phyloP scores from a whole-genome alignment of 331 rosid species.

The Pyracantha coccinea region DNA sequence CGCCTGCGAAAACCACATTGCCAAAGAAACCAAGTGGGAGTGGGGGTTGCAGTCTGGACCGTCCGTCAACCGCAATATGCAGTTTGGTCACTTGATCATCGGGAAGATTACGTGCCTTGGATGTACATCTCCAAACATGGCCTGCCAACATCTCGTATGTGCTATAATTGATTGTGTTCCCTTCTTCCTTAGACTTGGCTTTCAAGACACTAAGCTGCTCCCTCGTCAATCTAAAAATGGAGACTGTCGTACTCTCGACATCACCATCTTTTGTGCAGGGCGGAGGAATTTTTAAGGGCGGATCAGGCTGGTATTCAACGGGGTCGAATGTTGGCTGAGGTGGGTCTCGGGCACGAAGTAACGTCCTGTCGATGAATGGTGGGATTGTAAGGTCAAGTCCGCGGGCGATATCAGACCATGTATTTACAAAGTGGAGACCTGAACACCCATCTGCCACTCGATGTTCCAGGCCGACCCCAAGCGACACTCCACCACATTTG shows the following conservation, averaged over 20 bases:
- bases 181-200: slow-evolving; percentile 49
- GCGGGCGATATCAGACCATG: slow-evolving; percentile 64
- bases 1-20: not conserved
- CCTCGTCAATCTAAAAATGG: slow-evolving; percentile 50
- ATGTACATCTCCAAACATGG: slow-evolving; percentile 55
- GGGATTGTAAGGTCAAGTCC: slow-evolving; percentile 41
- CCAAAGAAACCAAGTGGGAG: slow-evolving; percentile 31
- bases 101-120: slow-evolving; percentile 47
- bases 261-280: slow-evolving; percentile 17
- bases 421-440: slow-evolving; percentile 50
- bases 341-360: slow-evolving; percentile 49
- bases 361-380: slow-evolving; percentile 46
- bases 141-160: slow-evolving; percentile 64
- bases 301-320: slow-evolving; percentile 48
- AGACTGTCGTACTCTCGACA: slow-evolving; percentile 23
- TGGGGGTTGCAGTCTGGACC: slow-evolving; percentile 25
- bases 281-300: slow-evolving; percentile 17
- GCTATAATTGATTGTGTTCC: slow-evolving; percentile 46
- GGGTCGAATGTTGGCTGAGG: slow-evolving; percentile 42
- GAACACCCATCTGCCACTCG: slow-evolving; percentile 56
- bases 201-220: slow-evolving; percentile 50
- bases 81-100: slow-evolving; percentile 52
- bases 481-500: slow-evolving; percentile 63
- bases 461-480: slow-evolving; percentile 60
- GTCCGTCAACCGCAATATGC: slow-evolving; percentile 20